phyloP scores from a whole-genome alignment of 257 asterid genomes.

The Jacaranda mimosifolia region DNA sequence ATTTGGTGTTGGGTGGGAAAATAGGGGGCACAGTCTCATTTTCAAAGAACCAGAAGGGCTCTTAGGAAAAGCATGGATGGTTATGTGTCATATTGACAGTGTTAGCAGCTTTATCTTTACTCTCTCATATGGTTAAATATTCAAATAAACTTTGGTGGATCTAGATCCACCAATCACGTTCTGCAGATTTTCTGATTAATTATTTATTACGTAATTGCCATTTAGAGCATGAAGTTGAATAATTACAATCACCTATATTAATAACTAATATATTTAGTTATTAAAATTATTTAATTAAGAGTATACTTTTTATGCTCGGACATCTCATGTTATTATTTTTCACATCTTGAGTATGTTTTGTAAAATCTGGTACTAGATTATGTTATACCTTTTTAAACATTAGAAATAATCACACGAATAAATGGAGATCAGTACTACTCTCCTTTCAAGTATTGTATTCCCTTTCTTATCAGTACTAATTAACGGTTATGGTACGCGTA shows the following conservation, averaged over 20 bases:
- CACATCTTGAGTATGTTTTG: not conserved
- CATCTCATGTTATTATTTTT: not conserved
- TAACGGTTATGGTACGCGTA: too few relatives aligned
- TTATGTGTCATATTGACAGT: slow-evolving; percentile 29
- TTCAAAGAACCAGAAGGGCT: slow-evolving; percentile 14
- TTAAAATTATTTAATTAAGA: not conserved
- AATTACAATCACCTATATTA: not conserved
- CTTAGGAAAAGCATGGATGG: slow-evolving; percentile 30
- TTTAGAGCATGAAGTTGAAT: too few relatives aligned
- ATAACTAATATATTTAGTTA: not conserved
- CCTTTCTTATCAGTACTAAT: not conserved
- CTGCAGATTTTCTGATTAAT: not conserved
- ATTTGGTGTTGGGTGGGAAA: slow-evolving; percentile 37
- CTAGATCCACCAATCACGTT: slow-evolving; percentile 54
- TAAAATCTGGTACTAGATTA: not conserved
- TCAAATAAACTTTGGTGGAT: slow-evolving; percentile 38
- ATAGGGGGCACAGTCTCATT: slow-evolving; percentile 33
- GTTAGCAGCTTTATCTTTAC: slow-evolving; percentile 44
- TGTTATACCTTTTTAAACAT: not conserved
- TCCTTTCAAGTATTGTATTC: not conserved
- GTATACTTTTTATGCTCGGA: not conserved
- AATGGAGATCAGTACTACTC: not conserved
- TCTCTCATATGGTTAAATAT: not conserved
- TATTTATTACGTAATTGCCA: not conserved
- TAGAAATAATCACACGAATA: not conserved